Percentiles rank a stretch among this genome's conserved stretches.
phyloP scores from a whole-genome alignment of 768 basidiomycete genomes.

The Tricholoma hemisulphureum region DNA sequence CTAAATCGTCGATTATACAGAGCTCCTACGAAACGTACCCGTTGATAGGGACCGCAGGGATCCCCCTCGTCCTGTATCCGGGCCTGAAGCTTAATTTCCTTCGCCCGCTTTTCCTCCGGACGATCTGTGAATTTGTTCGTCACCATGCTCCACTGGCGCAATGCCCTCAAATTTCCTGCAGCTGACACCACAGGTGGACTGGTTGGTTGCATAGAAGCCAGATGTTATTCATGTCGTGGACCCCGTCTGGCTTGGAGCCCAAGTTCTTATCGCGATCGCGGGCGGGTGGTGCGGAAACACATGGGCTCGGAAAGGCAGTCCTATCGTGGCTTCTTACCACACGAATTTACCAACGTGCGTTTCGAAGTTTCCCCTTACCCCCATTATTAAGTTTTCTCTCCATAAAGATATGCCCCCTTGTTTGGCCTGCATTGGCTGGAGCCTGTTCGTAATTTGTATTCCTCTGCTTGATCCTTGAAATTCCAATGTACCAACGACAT shows the following conservation, averaged over 20 bases:
- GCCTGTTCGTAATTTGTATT: not conserved
- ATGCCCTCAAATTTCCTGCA: not conserved
- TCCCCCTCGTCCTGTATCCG: not conserved
- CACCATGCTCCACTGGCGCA: not conserved
- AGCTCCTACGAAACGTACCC: not conserved
- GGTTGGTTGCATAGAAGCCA: not conserved
- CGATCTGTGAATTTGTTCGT: not conserved
- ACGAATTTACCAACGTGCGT: not conserved
- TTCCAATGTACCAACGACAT: not conserved
- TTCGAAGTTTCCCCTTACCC: not conserved
- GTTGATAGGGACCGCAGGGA: not conserved
- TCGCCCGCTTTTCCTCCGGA: not conserved
- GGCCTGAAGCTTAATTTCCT: not conserved
- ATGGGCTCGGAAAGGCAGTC: not conserved
- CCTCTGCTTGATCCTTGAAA: not conserved
- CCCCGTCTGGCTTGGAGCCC: not conserved
- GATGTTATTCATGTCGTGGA: not conserved
- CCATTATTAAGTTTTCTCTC: not conserved
- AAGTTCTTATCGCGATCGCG: not conserved
- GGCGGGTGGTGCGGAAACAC: not conserved
- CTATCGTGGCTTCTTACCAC: not conserved
- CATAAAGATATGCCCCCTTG: not conserved
- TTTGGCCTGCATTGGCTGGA: not conserved
- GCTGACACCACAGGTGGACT: too few relatives aligned
- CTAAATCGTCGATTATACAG: not conserved